A percentile compares a stretch with the other conserved stretches of the same genome.
Evolutionary conservation across 1,139 yeast genomes (phyloP).

Genomic region (Debaryomyces fabryi): DNA sequence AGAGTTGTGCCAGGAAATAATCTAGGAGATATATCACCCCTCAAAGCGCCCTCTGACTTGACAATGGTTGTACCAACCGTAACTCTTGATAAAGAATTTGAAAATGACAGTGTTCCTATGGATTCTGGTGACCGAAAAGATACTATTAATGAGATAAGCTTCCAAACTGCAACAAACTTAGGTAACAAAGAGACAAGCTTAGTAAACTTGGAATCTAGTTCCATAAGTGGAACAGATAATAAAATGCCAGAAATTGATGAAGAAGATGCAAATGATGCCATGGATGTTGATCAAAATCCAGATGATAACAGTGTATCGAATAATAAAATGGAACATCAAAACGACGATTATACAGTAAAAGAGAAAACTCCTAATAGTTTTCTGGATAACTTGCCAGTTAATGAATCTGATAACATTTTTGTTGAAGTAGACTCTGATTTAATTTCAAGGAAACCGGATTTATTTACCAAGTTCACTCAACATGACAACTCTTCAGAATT

Average conservation of each 20-base stretch:
- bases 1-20: constrained; percentile 24
- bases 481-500: constrained; percentile 29
- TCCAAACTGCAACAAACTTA: not conserved
- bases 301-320: constrained; percentile 11
- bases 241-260: not conserved
- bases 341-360: not conserved
- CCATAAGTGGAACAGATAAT: not conserved
- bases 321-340: constrained; percentile 9
- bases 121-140: not conserved
- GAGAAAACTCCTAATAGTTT: not conserved
- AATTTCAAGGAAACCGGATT: constrained; percentile 12
- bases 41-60: constrained; percentile 37
- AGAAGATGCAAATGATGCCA: constrained; percentile 8
- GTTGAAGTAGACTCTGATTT: not conserved
- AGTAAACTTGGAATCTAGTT: not conserved
- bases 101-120: not conserved
- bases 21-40: constrained; percentile 29
- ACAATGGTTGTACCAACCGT: constrained; percentile 41
- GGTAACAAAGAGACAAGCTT: not conserved
- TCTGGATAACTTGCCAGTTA: not conserved
- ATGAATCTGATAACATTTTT: constrained; percentile 13
- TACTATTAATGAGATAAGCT: not conserved
- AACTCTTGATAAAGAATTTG: constrained; percentile 24
- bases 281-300: constrained; percentile 12
- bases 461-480: constrained; percentile 22